phyloP scores from a whole-genome alignment of 176 grass and related monocot genomes.

The Triticum urartu region DNA sequence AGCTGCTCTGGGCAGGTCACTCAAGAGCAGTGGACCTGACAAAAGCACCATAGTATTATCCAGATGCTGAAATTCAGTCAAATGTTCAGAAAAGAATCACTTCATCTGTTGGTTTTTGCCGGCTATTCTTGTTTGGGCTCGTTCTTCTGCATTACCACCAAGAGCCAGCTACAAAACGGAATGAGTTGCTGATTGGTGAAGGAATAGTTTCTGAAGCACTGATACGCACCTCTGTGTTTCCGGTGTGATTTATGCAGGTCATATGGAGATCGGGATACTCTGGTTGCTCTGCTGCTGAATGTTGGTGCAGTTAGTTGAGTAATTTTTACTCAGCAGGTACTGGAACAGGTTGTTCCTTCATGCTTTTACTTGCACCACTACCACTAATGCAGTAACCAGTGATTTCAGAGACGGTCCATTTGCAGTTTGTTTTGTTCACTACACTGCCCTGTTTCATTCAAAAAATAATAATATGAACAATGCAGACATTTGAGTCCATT shows the following conservation, averaged over 20 bases:
- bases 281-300: conserved; percentile 45
- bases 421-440: not conserved
- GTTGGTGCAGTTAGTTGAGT: conserved; percentile 46
- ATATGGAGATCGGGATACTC: conserved; percentile 42
- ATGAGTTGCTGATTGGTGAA: not conserved
- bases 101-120: not conserved
- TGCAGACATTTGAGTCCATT: not conserved
- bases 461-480: not conserved
- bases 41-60: conserved; percentile 53
- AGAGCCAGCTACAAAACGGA: not conserved
- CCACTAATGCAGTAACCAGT: not conserved
- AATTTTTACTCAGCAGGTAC: conserved; percentile 46
- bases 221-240: not conserved
- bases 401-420: not conserved
- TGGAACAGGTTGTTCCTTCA: not conserved
- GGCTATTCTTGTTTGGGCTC: not conserved
- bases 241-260: conserved; percentile 31
- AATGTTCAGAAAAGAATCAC: conserved; percentile 45
- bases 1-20: not conserved
- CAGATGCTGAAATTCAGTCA: conserved; percentile 42
- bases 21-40: conserved; percentile 40
- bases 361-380: not conserved
- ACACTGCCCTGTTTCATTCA: not conserved
- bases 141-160: not conserved
- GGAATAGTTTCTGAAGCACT: not conserved